Evolutionary conservation across 805 yeast genomes (phyloP), one percentile per base, ranked within the genome.

Genomic region (Ogataea siamensis): DNA sequence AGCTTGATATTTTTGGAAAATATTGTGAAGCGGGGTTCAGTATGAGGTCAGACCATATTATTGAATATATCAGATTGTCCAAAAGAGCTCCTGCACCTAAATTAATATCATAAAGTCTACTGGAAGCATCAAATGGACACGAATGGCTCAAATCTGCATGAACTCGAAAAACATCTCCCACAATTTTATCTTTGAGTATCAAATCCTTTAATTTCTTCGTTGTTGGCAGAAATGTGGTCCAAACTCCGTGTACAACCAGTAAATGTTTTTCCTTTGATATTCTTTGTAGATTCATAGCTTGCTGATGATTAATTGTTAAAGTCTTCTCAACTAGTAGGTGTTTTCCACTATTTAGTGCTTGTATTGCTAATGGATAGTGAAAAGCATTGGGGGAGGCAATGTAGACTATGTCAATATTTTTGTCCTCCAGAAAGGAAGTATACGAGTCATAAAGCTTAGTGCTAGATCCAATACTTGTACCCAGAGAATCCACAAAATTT

Each of bases 81-180:
- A 73, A 64, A 22, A 76, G 51, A 1, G 76, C 73, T n/a, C 83
- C 82, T 9, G 76, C 83, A 7, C 76, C 82, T 20, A 73, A 60
- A 10, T 58, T 52, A 5, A 64, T 68, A 50, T 70, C 64, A 40
- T 70, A 57, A 25, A 72, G 50, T 33, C 80, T 37, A 11, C 32
- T 37, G 5, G 21, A 12, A 7, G 22, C 34, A 3, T 26, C 27
- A 22, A 32, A 30, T 5, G 31, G 26, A 15, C 39, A 43, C 9
- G 30, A 29, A 14, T 36, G 44, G 28, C 51, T 49, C 12, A 70
- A 65, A 46, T 76, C 80, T 7, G 68, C 64, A 40, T 47, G 53
- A 23, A 75, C 55, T 32, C 78, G 61, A 45, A 55, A 57, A 11
- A 74, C 56, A 12, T 67, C 67, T 5, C 83, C 83, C 32, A 76